Evolutionary conservation across 257 asterid species (phyloP).

Genomic region (Nicotiana benthamiana): DNA sequence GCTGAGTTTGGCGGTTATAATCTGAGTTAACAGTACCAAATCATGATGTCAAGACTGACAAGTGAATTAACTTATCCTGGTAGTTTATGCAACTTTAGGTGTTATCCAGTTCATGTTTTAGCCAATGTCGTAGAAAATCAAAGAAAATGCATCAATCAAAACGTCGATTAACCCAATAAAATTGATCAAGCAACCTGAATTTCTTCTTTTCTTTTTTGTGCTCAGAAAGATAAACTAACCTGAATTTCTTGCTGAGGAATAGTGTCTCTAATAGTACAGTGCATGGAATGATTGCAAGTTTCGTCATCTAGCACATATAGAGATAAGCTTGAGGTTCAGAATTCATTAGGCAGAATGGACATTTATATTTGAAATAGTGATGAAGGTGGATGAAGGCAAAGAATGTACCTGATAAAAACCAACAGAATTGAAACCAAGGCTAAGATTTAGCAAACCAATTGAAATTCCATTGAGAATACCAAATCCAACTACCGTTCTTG

Average conservation of each 20-base stretch:
- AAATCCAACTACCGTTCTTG: slow-evolving; percentile 62
- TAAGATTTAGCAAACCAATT: slow-evolving; percentile 81
- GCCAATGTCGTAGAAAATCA: background rate
- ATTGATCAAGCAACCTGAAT: slow-evolving; percentile 49
- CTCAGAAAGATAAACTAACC: slow-evolving; percentile 29
- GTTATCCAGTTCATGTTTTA: background rate
- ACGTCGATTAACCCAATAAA: background rate
- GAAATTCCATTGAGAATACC: slow-evolving; percentile 83
- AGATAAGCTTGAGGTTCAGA: slow-evolving; percentile 10
- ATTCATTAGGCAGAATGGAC: background rate
- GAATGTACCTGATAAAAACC: slow-evolving; percentile 75
- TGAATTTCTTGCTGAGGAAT: slow-evolving; percentile 76
- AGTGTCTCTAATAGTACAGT: slow-evolving; percentile 79
- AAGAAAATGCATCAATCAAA: background rate
- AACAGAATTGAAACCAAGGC: slow-evolving; percentile 85
- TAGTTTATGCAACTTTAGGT: background rate
- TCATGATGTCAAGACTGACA: background rate
- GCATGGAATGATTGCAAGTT: slow-evolving; percentile 93
- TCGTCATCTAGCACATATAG: slow-evolving; percentile 56
- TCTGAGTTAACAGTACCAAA: background rate
- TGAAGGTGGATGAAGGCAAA: slow-evolving; percentile 1
- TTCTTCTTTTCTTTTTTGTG: slow-evolving; percentile 13
- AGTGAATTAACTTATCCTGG: background rate
- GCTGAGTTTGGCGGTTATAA: background rate
- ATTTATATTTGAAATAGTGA: background rate